Percentiles rank a stretch among this genome's conserved stretches.
Evolutionary conservation across 140 eudicot species (phyloP).

Genomic region (Flaveria floridana): DNA sequence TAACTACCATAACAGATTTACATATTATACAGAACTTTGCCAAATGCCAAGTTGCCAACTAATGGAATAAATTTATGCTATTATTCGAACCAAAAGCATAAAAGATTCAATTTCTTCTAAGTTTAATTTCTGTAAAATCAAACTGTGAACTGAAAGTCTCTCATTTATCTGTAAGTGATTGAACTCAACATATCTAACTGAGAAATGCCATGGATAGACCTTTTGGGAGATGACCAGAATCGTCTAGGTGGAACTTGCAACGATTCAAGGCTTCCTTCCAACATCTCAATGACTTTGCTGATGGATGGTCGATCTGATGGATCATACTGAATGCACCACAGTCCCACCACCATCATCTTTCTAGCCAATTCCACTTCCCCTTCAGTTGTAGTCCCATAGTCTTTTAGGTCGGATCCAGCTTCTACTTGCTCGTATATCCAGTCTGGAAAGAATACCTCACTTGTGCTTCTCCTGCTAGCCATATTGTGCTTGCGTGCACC

Average conservation of each 20-base stretch:
- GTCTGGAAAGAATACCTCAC: slow-evolving; percentile 17
- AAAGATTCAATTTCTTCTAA: too few species aligned
- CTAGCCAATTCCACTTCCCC: slow-evolving; percentile 23
- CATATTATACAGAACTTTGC: too few species aligned
- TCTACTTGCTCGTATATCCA: slow-evolving; percentile 26
- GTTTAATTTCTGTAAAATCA: too few species aligned
- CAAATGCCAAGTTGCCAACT: too few species aligned
- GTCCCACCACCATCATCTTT: slow-evolving; percentile 24
- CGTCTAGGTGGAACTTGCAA: slow-evolving; percentile 25
- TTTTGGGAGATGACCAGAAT: slow-evolving; percentile 7
- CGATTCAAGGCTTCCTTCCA: slow-evolving; percentile 30
- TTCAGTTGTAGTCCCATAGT: neutral
- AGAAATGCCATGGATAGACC: neutral
- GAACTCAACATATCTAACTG: neutral
- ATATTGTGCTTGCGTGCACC: slow-evolving; percentile 12
- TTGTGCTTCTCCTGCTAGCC: neutral
- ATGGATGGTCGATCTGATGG: slow-evolving; percentile 24
- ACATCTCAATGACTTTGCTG: slow-evolving; percentile 30
- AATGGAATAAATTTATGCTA: too few species aligned
- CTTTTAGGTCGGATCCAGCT: neutral
- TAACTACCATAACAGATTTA: too few species aligned
- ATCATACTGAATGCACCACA: slow-evolving; percentile 28
- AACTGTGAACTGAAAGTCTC: too few species aligned
- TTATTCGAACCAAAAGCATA: too few species aligned
- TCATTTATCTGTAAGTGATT: neutral